Conservation (phyloP, 306 rosid genomes). For the Dryas octopetala region DNA sequence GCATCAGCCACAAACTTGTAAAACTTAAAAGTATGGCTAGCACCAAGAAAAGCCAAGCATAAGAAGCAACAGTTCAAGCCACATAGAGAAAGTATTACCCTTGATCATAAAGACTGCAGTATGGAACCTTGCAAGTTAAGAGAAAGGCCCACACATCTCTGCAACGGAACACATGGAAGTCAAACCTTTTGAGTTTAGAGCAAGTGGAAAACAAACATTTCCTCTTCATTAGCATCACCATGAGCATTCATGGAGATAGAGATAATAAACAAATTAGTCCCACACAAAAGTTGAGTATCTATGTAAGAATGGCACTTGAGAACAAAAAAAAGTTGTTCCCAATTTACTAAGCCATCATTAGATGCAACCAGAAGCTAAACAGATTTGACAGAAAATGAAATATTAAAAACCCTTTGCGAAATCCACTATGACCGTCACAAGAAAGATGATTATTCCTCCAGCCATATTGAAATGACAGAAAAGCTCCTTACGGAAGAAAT, state of each 20-base stretch:
- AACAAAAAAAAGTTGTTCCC: constrained; percentile 1
- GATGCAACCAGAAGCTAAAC: background rate
- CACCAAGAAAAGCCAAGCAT: constrained; percentile 1
- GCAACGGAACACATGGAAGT: constrained; percentile 43
- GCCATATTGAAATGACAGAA: background rate
- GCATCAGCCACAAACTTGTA: background rate
- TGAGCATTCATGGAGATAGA: constrained; percentile 21
- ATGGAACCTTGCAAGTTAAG: constrained; percentile 72
- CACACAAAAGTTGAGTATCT: background rate
- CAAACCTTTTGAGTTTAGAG: constrained; percentile 16
- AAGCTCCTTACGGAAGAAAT: constrained; percentile 1
- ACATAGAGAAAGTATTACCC: constrained; percentile 61
- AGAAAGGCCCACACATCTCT: constrained; percentile 98
- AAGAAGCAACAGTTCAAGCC: background rate
- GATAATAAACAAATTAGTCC: background rate
- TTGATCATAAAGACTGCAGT: constrained; percentile 95
- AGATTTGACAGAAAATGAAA: background rate
- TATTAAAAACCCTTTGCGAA: background rate
- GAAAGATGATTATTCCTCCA: background rate
- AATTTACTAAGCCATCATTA: constrained; percentile 7
- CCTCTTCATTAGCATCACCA: constrained; percentile 22
- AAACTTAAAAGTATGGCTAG: background rate
- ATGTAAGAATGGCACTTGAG: constrained; percentile 8
- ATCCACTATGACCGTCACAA: background rate
- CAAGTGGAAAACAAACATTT: constrained; percentile 22